These are phyloP conservation scores for Trichocomaceae sp. DNA, from an alignment of 2,329 filamentous ascomycete genomes.

Conservation along the genomic window DNA sequence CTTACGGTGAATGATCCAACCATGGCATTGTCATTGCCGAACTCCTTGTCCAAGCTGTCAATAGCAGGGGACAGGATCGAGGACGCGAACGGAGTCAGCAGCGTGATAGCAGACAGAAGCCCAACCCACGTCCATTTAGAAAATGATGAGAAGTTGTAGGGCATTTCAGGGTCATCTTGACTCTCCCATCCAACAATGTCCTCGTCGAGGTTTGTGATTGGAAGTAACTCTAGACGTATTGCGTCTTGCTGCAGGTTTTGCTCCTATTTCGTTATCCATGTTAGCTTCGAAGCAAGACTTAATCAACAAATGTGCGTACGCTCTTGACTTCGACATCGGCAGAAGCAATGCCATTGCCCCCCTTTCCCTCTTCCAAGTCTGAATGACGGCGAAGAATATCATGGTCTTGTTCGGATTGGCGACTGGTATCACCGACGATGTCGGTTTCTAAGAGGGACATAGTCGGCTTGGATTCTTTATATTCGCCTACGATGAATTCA, in stretches of 20 bases:
- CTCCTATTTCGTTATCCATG: too few relatives aligned
- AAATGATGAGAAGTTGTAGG: constrained; percentile 45
- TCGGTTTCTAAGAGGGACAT: too few relatives aligned
- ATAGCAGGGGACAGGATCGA: constrained; percentile 29
- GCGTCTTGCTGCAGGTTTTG: neutral
- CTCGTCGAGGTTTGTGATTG: constrained; percentile 45
- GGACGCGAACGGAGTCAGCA: constrained; percentile 28
- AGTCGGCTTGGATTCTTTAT: too few relatives aligned
- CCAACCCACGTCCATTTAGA: constrained; percentile 24
- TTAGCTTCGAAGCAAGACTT: too few relatives aligned
- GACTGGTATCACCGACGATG: too few relatives aligned
- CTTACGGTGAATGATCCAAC: constrained; percentile 26
- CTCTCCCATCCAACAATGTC: constrained; percentile 57
- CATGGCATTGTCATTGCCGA: constrained; percentile 19
- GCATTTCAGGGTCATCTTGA: constrained; percentile 50
- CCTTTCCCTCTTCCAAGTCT: too few relatives aligned
- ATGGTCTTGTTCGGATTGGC: too few relatives aligned
- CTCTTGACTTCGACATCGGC: too few relatives aligned
- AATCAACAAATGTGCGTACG: too few relatives aligned
- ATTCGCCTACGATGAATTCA: too few relatives aligned
- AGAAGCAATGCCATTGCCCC: too few relatives aligned
- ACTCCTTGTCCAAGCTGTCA: constrained; percentile 19
- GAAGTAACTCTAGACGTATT: constrained; percentile 21
- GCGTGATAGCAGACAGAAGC: constrained; percentile 25
- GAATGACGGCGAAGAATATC: too few relatives aligned